A percentile compares a stretch with the other conserved stretches of the same genome.
These are phyloP conservation scores for Parastagonospora avenae DNA, from an alignment of 2,329 filamentous ascomycete species.

Conservation along the genomic window DNA sequence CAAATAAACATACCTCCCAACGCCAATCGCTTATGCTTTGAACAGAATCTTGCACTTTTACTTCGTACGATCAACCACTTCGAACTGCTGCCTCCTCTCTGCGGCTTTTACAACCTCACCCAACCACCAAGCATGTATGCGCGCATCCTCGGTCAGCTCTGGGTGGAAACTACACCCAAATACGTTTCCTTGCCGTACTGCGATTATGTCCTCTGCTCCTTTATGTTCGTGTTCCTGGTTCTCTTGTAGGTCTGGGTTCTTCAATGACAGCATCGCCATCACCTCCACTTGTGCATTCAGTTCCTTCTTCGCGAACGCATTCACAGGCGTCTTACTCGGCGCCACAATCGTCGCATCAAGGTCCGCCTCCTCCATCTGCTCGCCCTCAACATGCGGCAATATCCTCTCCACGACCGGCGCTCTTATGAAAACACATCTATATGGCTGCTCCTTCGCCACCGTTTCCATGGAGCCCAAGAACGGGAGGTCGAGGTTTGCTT, in stretches of 20 bases:
- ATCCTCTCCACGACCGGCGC: conserved; percentile 91
- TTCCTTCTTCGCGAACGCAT: conserved; percentile 51
- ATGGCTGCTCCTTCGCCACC: conserved; percentile 55
- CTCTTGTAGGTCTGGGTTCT: conserved; percentile 55
- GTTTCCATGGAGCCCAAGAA: conserved; percentile 60
- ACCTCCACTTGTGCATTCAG: conserved; percentile 61
- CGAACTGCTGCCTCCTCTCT: conserved; percentile 37
- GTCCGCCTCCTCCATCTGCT: conserved; percentile 57
- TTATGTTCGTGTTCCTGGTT: conserved; percentile 54
- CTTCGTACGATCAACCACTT: conserved; percentile 36
- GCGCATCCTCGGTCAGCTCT: conserved; percentile 82
- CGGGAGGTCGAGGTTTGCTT: conserved; percentile 72
- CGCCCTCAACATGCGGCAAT: conserved; percentile 58
- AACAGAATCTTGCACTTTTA: not conserved
- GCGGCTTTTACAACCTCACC: conserved; percentile 62
- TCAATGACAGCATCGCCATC: conserved; percentile 61
- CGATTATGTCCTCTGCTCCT: conserved; percentile 72
- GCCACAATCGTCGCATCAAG: conserved; percentile 61
- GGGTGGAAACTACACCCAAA: conserved; percentile 96
- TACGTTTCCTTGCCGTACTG: conserved; percentile 87
- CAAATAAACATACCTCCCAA: conserved; percentile 8
- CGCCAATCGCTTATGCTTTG: conserved; percentile 14
- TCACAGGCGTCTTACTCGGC: conserved; percentile 57
- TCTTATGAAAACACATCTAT: conserved; percentile 88
- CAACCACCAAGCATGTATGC: conserved; percentile 96